Evolutionary conservation across 345 rosid genomes (phyloP), one percentile per base, ranked within the genome.

Genomic region (Noccaea caerulescens): DNA sequence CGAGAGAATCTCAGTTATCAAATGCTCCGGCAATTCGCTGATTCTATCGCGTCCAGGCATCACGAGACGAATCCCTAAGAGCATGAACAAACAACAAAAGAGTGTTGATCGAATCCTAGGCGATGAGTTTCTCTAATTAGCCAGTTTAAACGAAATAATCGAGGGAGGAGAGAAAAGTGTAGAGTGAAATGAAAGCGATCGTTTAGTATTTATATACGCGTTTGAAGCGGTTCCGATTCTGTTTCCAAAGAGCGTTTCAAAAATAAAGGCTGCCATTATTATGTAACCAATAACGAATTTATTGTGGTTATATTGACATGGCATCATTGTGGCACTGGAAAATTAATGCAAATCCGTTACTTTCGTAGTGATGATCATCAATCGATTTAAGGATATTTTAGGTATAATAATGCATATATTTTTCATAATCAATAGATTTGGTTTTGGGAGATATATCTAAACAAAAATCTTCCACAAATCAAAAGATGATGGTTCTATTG

Each of bases 21-120:
- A 38, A 44, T 10, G 6, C 10, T 59, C 64, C 18, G 64, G 49
- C 36, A 59, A 59, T 8, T 20, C 49, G 50, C 64, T 59, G 34
- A 68, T 42, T 23, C 44, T 68, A 55, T 68, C 63, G 32, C 1
- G 1, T 39, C 16, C 32, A 51, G 49, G 3, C 52, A 54, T 54
- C 52, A 30, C 33, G 10, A 44, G 3, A 43, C 12, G 5, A 43
- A 44, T 27, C 61, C 60, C 51, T 52, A 66, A 61, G 23, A n/a
- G 23, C 38, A 49, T 11, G 13, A 47, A 16, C 68, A 63, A 34
- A 34, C 33, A 18, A 10, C 43, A 10, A 13, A 50, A 3, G 5
- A 7, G 33, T 30, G 13, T 25, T 3, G 10, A 63, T 14, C 42
- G 4, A 62, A 62, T 12, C 50, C 8, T 27, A 32, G 10, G 27